Evolutionary conservation across 2,329 filamentous ascomycete species (phyloP).

Genomic region (Aspergillus luchuensis): DNA sequence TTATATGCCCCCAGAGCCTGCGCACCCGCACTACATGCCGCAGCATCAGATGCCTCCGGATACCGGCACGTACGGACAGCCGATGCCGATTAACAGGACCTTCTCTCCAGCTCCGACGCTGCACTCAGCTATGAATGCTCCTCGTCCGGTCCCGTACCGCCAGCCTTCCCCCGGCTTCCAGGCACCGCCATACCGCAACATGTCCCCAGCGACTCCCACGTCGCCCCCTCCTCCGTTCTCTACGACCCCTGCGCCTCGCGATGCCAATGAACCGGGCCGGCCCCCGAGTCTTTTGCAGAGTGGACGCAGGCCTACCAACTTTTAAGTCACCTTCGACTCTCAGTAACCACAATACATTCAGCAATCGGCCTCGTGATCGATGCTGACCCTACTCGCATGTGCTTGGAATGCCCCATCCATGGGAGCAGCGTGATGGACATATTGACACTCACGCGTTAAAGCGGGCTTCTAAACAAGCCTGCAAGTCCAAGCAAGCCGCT

Average conservation of each 20-base stretch:
- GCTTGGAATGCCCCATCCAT: not conserved
- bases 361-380: not conserved
- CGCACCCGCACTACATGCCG: slow-evolving; percentile 27
- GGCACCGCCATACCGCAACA: slow-evolving; percentile 17
- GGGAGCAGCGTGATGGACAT: not conserved
- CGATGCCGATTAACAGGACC: slow-evolving; percentile 1
- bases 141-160: slow-evolving; percentile 23
- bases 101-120: slow-evolving; percentile 11
- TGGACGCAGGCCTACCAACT: slow-evolving; percentile 42
- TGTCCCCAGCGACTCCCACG: slow-evolving; percentile 28
- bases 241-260: slow-evolving; percentile 17
- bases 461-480: not conserved
- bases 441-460: not conserved
- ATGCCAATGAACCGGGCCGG: slow-evolving; percentile 31
- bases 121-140: slow-evolving; percentile 19
- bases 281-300: slow-evolving; percentile 45
- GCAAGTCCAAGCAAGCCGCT: not conserved
- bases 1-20: slow-evolving; percentile 15
- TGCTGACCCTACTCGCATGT: not conserved
- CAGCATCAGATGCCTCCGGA: slow-evolving; percentile 1
- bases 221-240: slow-evolving; percentile 38
- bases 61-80: not conserved
- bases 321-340: slow-evolving; percentile 36
- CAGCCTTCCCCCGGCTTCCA: slow-evolving; percentile 25
- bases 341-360: not conserved